Evolutionary conservation across 2,329 filamentous ascomycete genomes (phyloP).

Genomic region (Colletotrichum chrysophilum): DNA sequence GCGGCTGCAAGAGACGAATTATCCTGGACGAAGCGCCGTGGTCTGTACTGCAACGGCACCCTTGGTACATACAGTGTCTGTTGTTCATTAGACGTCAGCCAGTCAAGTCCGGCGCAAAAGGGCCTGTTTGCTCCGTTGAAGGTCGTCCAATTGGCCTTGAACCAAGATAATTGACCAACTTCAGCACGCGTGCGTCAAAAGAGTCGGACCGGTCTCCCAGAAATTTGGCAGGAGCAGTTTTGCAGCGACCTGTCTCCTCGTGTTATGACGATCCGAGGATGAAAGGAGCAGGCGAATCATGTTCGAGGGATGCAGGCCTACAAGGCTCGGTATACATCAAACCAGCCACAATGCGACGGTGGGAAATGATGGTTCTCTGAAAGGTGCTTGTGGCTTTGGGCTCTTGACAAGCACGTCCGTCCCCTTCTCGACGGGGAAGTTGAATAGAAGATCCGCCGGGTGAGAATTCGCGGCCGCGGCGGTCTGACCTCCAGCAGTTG

Average conservation of each 20-base stretch:
- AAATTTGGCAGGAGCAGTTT: background rate
- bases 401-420: background rate
- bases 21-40: background rate
- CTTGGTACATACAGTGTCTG: background rate
- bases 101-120: background rate
- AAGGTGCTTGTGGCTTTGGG: background rate
- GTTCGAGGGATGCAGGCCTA: background rate
- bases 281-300: background rate
- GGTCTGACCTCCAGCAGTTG: background rate
- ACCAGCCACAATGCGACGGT: background rate
- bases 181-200: background rate
- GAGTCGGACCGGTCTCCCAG: conserved; percentile 1
- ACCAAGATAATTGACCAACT: background rate
- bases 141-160: background rate
- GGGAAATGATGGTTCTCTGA: background rate
- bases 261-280: background rate
- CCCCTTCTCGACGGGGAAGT: background rate
- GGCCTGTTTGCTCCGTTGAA: background rate
- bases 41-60: background rate
- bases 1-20: background rate
- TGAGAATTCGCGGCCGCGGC: background rate
- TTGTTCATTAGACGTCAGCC: background rate
- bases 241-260: background rate
- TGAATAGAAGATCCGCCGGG: background rate
- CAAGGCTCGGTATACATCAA: background rate